Evolutionary conservation across 495 filamentous ascomycete genomes (phyloP).

Genomic region (Pyrenula aspistea): DNA sequence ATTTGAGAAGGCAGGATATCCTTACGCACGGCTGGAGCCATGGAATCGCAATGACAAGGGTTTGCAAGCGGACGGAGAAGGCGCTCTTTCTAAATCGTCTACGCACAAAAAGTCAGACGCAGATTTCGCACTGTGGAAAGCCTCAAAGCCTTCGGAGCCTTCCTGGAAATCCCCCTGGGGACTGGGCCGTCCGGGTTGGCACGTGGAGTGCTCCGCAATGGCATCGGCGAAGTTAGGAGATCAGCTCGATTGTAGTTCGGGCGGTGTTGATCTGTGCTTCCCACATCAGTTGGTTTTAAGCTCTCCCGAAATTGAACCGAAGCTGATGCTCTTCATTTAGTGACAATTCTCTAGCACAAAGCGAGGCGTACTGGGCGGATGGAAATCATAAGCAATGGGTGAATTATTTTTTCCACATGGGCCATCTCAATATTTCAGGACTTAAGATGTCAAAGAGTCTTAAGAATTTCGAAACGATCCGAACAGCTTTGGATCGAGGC

Average conservation of each 20-base stretch:
- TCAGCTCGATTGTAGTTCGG: slow-evolving; percentile 84
- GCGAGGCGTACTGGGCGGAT: slow-evolving; percentile 67
- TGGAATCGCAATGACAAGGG: slow-evolving; percentile 76
- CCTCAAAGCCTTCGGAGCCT: slow-evolving; percentile 83
- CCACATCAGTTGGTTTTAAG: slow-evolving; percentile 53
- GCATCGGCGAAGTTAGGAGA: slow-evolving; percentile 72
- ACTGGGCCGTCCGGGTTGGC: slow-evolving; percentile 82
- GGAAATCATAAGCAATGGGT: slow-evolving; percentile 60
- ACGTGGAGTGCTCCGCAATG: slow-evolving; percentile 98
- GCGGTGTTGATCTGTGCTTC: slow-evolving; percentile 86
- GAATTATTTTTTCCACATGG: slow-evolving; percentile 95
- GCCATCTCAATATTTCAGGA: slow-evolving; percentile 79
- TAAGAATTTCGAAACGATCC: slow-evolving; percentile 96
- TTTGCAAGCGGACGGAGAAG: slow-evolving; percentile 81
- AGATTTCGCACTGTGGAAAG: slow-evolving; percentile 95
- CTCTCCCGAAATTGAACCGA: background rate
- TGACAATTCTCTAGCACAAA: slow-evolving; percentile 91
- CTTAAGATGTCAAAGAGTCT: slow-evolving; percentile 92
- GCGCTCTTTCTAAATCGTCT: slow-evolving; percentile 57
- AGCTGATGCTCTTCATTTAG: background rate
- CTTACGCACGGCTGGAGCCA: slow-evolving; percentile 76
- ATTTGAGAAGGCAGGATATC: slow-evolving; percentile 73
- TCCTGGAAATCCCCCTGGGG: slow-evolving; percentile 84
- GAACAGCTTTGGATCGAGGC: slow-evolving; percentile 61
- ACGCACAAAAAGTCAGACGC: slow-evolving; percentile 56